Conservation (phyloP, 495 filamentous ascomycete species). For the Clohesyomyces aquaticus region DNA sequence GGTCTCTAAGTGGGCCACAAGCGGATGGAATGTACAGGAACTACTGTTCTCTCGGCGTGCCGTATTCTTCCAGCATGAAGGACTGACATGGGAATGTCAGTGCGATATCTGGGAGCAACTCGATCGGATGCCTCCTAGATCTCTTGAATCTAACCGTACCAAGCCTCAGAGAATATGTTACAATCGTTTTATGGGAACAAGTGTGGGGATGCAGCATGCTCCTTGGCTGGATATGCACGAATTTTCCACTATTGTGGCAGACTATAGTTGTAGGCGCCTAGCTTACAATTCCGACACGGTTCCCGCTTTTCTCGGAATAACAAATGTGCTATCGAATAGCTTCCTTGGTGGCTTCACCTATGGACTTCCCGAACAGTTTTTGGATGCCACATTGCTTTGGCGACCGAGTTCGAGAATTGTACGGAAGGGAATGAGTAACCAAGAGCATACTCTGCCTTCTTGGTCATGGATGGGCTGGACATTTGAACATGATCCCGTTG, state of each 20-base stretch:
- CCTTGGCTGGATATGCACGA: not conserved
- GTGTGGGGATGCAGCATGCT: not conserved
- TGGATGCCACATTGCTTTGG: conserved; percentile 1
- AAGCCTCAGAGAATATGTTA: not conserved
- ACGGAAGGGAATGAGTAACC: not conserved
- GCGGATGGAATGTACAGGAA: not conserved
- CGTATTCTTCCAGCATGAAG: not conserved
- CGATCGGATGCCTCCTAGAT: not conserved
- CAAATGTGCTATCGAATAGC: not conserved
- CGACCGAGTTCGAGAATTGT: not conserved
- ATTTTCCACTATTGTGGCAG: not conserved
- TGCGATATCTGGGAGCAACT: conserved; percentile 1
- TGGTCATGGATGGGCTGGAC: not conserved
- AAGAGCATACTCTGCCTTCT: not conserved
- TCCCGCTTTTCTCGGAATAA: conserved; percentile 2
- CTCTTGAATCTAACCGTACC: not conserved
- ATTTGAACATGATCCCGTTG: not conserved
- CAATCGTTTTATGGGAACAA: not conserved
- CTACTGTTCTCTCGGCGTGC: not conserved
- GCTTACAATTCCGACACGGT: not conserved
- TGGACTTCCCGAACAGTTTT: not conserved
- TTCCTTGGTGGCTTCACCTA: not conserved
- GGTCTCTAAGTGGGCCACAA: not conserved
- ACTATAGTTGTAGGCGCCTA: not conserved
- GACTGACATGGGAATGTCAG: not conserved